phyloP scores from a whole-genome alignment of 78 protist species.

The Blattamonas nauphoetae region DNA sequence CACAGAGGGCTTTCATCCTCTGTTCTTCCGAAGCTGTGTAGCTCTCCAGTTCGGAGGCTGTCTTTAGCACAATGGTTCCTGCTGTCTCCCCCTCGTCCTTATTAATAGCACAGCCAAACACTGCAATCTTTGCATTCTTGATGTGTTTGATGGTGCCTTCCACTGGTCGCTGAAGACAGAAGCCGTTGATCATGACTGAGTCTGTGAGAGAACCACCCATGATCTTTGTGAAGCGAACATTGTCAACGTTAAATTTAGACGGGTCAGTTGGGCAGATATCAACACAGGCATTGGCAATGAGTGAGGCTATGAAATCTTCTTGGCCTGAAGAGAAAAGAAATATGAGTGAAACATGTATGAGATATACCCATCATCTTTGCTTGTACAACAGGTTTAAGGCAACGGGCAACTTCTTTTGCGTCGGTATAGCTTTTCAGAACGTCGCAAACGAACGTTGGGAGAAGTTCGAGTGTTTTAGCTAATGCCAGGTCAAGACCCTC shows the following conservation, averaged over 20 bases:
- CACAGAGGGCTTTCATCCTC: background rate
- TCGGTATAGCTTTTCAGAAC: background rate
- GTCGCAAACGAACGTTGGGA: background rate
- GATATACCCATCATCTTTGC: too few species aligned
- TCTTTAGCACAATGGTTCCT: conserved; percentile 14
- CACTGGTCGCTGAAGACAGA: background rate
- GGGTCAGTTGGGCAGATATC: conserved; percentile 10
- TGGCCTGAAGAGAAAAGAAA: too few species aligned
- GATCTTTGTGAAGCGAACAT: conserved; percentile 24
- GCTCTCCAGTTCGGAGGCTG: conserved; percentile 17
- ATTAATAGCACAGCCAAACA: conserved; percentile 17
- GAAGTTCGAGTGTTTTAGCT: background rate
- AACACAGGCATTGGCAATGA: conserved; percentile 12
- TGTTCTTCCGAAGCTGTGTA: conserved; percentile 24
- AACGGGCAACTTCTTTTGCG: background rate
- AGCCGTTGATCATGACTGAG: conserved; percentile 14
- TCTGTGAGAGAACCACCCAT: conserved; percentile 17
- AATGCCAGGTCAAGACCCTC: conserved; percentile 18
- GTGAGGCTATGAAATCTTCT: background rate
- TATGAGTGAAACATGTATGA: too few species aligned
- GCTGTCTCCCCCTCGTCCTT: conserved; percentile 18
- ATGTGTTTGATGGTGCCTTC: background rate
- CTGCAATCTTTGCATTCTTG: conserved; percentile 8
- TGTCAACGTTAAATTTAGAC: conserved; percentile 22
- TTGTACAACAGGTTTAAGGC: background rate